A percentile compares a stretch with the other conserved stretches of the same genome.
phyloP scores from a whole-genome alignment of 1,139 yeast genomes.

The Diutina siamensis region DNA sequence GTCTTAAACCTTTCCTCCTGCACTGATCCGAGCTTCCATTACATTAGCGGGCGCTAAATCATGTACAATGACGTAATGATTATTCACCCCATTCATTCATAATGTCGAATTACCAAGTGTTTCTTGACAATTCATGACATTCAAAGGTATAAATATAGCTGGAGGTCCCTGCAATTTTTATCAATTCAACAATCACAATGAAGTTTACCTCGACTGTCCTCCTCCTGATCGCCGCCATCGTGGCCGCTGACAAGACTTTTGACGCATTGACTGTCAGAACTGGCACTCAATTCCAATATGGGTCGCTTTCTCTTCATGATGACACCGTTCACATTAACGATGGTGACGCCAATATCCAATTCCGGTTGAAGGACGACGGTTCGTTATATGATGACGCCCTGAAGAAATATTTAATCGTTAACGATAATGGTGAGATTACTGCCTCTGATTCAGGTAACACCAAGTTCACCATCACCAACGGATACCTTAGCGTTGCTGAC shows the following conservation, averaged over 20 bases:
- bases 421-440: background rate
- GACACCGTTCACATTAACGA: background rate
- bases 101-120: too few relatives aligned
- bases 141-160: too few relatives aligned
- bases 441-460: background rate
- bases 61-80: too few relatives aligned
- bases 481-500: background rate
- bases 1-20: too few relatives aligned
- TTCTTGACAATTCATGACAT: too few relatives aligned
- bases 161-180: too few relatives aligned
- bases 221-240: background rate
- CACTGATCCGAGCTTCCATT: too few relatives aligned
- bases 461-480: background rate
- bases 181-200: too few relatives aligned
- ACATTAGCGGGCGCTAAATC: too few relatives aligned
- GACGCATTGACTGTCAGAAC: slow-evolving; percentile 15
- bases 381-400: background rate
- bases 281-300: slow-evolving; percentile 12
- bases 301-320: background rate
- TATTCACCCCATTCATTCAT: too few relatives aligned
- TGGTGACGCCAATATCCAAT: background rate
- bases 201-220: background rate
- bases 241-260: slow-evolving; percentile 12
- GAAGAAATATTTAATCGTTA: background rate
- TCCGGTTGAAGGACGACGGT: slow-evolving; percentile 4